Percentiles rank a stretch among this genome's conserved stretches.
phyloP scores from a whole-genome alignment of 768 basidiomycete genomes.

The Boletus huronensis region DNA sequence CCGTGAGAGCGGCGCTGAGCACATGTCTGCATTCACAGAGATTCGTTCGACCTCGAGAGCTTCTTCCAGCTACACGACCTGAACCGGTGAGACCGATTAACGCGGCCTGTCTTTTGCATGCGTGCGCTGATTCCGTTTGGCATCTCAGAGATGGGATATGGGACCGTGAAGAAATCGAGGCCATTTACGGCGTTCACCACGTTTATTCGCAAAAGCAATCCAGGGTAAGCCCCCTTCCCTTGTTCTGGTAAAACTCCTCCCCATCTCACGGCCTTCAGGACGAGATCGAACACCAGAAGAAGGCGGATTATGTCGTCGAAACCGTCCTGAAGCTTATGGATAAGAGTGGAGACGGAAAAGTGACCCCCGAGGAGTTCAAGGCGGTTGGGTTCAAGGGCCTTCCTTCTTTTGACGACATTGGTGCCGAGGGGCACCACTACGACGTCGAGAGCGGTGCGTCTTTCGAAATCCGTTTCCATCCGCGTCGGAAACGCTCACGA shows the following conservation, averaged over 20 bases:
- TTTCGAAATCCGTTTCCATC: background rate
- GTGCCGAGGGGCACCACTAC: conserved; percentile 92
- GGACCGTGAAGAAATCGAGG: conserved; percentile 87
- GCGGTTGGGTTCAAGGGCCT: conserved; percentile 69
- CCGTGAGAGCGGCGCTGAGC: background rate
- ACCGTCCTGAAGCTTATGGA: conserved; percentile 71
- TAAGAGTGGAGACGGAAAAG: conserved; percentile 65
- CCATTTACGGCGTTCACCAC: conserved; percentile 95
- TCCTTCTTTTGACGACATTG: conserved; percentile 79
- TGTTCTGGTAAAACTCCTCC: background rate
- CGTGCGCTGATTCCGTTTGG: background rate
- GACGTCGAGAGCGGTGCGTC: conserved; percentile 82
- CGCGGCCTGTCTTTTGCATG: background rate
- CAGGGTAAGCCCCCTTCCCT: conserved; percentile 39
- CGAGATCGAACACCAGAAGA: conserved; percentile 73
- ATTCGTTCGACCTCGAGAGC: conserved; percentile 77
- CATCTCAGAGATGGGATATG: conserved; percentile 69
- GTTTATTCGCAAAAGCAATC: conserved; percentile 81
- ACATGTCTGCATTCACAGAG: conserved; percentile 42
- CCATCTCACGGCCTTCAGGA: conserved; percentile 41
- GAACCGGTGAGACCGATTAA: conserved; percentile 51
- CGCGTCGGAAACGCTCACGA: conserved; percentile 1
- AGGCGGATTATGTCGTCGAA: conserved; percentile 75
- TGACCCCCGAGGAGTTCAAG: conserved; percentile 69
- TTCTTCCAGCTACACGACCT: conserved; percentile 98